These are phyloP conservation scores for Psilocybe cyanescens DNA, from an alignment of 768 basidiomycete species.

Conservation along the genomic window DNA sequence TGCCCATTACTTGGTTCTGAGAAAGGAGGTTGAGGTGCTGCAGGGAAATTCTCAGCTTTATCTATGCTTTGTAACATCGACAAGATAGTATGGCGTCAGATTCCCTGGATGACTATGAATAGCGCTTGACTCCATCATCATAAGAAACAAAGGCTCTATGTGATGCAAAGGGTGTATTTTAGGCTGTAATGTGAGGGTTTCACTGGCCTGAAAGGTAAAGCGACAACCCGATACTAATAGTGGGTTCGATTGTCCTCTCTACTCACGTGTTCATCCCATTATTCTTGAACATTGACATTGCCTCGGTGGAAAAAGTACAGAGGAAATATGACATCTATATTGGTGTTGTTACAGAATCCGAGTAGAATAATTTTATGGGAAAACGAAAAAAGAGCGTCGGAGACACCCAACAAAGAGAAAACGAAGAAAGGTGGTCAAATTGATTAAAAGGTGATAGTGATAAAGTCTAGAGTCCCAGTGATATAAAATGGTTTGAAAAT, in stretches of 20 bases:
- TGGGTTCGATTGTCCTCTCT: too few relatives aligned
- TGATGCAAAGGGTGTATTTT: neutral
- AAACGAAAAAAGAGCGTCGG: neutral
- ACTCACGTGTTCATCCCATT: too few relatives aligned
- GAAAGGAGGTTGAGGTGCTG: neutral
- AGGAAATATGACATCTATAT: conserved; percentile 13
- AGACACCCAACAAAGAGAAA: neutral
- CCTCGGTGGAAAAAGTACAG: neutral
- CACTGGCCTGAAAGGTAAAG: too few relatives aligned
- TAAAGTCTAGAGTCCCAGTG: neutral
- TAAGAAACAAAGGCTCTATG: neutral
- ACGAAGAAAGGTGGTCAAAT: neutral
- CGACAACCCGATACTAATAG: too few relatives aligned
- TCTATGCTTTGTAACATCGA: neutral
- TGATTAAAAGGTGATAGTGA: neutral
- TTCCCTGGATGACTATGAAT: conserved; percentile 10
- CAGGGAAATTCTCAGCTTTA: neutral
- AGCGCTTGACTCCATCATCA: neutral
- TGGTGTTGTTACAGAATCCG: conserved; percentile 12
- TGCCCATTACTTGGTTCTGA: conserved; percentile 31
- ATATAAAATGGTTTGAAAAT: neutral
- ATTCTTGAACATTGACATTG: too few relatives aligned
- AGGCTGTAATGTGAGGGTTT: too few relatives aligned
- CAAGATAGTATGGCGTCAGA: conserved; percentile 4
- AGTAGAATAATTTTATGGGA: conserved; percentile 12